A percentile compares a stretch with the other conserved stretches of the same genome.
These are phyloP conservation scores for Lentinula raphanica DNA, from an alignment of 768 basidiomycete species.

Conservation along the genomic window DNA sequence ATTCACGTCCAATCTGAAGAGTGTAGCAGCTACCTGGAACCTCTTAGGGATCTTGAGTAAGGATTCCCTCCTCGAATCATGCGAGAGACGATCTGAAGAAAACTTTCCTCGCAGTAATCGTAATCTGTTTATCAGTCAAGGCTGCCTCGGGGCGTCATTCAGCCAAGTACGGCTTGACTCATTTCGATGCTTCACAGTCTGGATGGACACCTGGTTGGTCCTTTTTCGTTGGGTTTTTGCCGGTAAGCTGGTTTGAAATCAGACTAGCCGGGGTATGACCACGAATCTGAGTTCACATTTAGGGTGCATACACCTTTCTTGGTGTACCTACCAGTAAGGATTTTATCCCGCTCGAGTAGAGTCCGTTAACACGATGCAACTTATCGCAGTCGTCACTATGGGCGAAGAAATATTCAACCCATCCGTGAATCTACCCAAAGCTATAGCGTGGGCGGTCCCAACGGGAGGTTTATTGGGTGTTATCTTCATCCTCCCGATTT, in stretches of 20 bases:
- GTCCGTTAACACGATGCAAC: no score
- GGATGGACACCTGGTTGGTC: constrained; percentile 68
- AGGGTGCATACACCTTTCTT: neutral
- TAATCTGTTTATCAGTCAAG: constrained; percentile 52
- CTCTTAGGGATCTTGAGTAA: constrained; percentile 34
- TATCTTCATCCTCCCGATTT: constrained; percentile 54
- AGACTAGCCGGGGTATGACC: no score
- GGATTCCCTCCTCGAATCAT: neutral
- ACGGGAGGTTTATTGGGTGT: constrained; percentile 48
- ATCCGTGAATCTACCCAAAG: constrained; percentile 45
- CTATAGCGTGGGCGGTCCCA: constrained; percentile 49
- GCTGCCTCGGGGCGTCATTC: constrained; percentile 51
- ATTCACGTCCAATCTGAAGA: constrained; percentile 24
- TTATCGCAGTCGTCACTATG: constrained; percentile 62
- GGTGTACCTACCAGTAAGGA: neutral
- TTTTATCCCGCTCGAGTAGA: no score
- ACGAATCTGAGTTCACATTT: no score
- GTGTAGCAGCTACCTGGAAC: constrained; percentile 60
- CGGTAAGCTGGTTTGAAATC: constrained; percentile 34
- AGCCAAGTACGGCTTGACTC: constrained; percentile 49
- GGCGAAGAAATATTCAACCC: constrained; percentile 65
- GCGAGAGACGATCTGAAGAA: no score
- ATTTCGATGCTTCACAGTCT: constrained; percentile 57
- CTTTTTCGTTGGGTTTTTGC: constrained; percentile 61
- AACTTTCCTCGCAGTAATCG: constrained; percentile 35